These are phyloP conservation scores for Aureobasidium vineae DNA, from an alignment of 2,329 filamentous ascomycete genomes.

Conservation along the genomic window DNA sequence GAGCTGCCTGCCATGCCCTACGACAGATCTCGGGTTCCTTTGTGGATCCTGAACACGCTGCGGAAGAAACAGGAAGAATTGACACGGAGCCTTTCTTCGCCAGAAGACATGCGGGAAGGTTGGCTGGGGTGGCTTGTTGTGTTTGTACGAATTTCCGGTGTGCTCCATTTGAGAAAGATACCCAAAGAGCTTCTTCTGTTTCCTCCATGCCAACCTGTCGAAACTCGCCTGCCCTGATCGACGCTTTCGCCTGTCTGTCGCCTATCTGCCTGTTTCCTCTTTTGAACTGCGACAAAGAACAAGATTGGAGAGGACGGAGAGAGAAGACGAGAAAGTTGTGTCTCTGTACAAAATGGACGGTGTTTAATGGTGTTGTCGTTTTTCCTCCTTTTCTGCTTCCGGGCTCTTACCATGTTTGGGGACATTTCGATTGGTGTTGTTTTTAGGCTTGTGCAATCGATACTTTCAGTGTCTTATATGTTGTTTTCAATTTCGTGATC, in stretches of 20 bases:
- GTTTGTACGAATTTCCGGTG: constrained; percentile 8
- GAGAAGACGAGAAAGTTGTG: background rate
- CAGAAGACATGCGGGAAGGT: background rate
- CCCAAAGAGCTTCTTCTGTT: constrained; percentile 19
- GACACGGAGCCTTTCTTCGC: background rate
- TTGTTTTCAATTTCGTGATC: background rate
- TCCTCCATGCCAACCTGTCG: background rate
- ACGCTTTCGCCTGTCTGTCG: background rate
- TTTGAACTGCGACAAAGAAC: background rate
- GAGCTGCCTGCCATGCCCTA: background rate
- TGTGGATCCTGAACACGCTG: background rate
- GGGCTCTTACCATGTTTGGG: constrained; percentile 14
- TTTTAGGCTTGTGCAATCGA: constrained; percentile 17
- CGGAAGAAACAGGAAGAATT: background rate
- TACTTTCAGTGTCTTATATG: background rate
- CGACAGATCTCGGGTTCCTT: background rate
- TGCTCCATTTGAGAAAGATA: constrained; percentile 7
- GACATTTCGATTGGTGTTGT: background rate
- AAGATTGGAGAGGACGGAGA: background rate
- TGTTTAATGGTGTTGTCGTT: background rate
- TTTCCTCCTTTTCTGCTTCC: background rate
- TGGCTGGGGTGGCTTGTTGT: background rate
- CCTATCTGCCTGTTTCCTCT: background rate
- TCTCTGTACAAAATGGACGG: constrained; percentile 9
- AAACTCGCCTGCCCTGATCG: background rate